A percentile compares a stretch with the other conserved stretches of the same genome.
phyloP scores from a whole-genome alignment of 768 basidiomycete species.

The Trametes sanguinea region DNA sequence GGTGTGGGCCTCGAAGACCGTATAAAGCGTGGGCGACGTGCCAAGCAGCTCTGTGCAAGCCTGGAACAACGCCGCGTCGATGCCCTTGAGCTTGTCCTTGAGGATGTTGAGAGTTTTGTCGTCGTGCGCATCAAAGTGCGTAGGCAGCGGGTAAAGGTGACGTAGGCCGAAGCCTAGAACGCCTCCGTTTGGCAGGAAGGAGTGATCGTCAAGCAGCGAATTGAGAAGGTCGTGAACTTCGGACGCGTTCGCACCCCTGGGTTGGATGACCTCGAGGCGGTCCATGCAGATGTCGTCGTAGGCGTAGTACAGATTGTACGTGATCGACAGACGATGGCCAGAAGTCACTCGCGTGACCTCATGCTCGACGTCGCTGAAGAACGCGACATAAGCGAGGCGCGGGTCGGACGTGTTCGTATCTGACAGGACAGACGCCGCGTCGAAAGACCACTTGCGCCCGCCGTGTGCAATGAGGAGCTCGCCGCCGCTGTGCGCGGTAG shows the following conservation, averaged over 20 bases:
- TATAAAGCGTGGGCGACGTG: slow-evolving; percentile 2
- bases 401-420: not conserved
- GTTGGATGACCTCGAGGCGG: not conserved
- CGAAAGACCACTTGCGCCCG: slow-evolving; percentile 27
- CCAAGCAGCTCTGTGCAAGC: slow-evolving; percentile 7
- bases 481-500: slow-evolving; percentile 49
- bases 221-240: slow-evolving; percentile 22
- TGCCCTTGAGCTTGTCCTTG: slow-evolving; percentile 9
- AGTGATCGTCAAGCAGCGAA: slow-evolving; percentile 34
- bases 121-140: not conserved
- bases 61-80: slow-evolving; percentile 9
- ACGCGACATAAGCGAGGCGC: slow-evolving; percentile 41
- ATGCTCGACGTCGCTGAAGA: slow-evolving; percentile 48
- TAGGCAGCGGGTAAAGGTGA: slow-evolving; percentile 33
- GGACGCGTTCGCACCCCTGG: slow-evolving; percentile 3
- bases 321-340: slow-evolving; percentile 47
- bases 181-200: slow-evolving; percentile 41
- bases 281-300: not conserved
- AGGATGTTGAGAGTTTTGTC: slow-evolving; percentile 8
- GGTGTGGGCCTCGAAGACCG: slow-evolving; percentile 14
- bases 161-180: slow-evolving; percentile 43
- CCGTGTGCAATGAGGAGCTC: slow-evolving; percentile 36
- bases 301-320: slow-evolving; percentile 42
- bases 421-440: slow-evolving; percentile 35
- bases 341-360: slow-evolving; percentile 43